Conservation (phyloP, 805 yeast genomes). For the Candida takata region DNA sequence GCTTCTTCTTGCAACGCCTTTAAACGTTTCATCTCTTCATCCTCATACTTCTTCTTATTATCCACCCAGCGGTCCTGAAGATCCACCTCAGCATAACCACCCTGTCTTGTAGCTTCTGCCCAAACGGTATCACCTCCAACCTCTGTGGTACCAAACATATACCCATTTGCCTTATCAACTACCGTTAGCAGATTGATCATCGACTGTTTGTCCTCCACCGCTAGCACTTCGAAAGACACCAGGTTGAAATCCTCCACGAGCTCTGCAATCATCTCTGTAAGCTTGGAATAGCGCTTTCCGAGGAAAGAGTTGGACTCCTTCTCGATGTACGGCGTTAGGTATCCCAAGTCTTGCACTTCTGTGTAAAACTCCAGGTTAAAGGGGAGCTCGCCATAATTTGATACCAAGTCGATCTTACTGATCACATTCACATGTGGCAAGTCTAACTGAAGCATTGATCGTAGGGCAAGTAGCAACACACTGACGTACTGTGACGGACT, state of each 20-base stretch:
- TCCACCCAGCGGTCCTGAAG: conserved; percentile 96
- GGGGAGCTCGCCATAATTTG: conserved; percentile 73
- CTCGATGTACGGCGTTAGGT: conserved; percentile 59
- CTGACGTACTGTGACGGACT: conserved; percentile 88
- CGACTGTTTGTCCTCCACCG: conserved; percentile 85
- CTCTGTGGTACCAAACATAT: conserved; percentile 86
- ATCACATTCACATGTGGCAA: conserved; percentile 90
- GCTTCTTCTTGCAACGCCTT: conserved; percentile 35
- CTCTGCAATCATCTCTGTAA: conserved; percentile 76
- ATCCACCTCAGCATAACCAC: conserved; percentile 53
- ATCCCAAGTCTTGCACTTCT: conserved; percentile 78
- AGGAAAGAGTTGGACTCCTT: conserved; percentile 63
- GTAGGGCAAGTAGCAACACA: conserved; percentile 65
- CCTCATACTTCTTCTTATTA: conserved; percentile 70
- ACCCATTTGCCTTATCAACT: conserved; percentile 90
- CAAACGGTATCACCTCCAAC: conserved; percentile 96
- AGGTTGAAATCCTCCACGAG: conserved; percentile 81
- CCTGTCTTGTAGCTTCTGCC: conserved; percentile 91
- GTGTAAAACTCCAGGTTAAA: conserved; percentile 82
- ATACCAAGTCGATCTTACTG: conserved; percentile 80
- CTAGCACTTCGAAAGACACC: conserved; percentile 81
- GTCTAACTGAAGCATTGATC: conserved; percentile 90
- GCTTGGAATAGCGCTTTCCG: conserved; percentile 53
- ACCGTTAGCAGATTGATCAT: conserved; percentile 77
- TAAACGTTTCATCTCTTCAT: conserved; percentile 43